Evolutionary conservation across 805 yeast species (phyloP).

Genomic region (Monosporozyma aquatica): DNA sequence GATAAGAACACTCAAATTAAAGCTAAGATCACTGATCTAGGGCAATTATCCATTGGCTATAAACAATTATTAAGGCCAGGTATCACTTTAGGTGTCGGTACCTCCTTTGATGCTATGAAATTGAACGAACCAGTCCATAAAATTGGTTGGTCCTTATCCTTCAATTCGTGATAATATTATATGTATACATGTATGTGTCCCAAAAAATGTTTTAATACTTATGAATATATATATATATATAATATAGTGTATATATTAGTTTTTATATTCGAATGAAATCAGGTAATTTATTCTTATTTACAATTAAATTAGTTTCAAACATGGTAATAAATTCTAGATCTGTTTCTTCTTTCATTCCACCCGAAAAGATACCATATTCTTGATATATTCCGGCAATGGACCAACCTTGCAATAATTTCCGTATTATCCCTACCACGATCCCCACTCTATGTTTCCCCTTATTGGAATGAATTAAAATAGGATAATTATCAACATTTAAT

Average conservation of each 20-base stretch:
- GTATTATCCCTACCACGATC: slow-evolving; percentile 80
- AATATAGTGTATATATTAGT: neutral
- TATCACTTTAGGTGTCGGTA: slow-evolving; percentile 94
- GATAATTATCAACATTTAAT: slow-evolving; percentile 62
- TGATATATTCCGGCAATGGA: slow-evolving; percentile 85
- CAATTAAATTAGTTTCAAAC: slow-evolving; percentile 54
- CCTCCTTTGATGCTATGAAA: slow-evolving; percentile 91
- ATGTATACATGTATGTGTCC: too few species aligned
- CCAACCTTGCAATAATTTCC: slow-evolving; percentile 88
- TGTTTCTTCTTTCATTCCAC: slow-evolving; percentile 78
- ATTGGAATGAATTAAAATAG: slow-evolving; percentile 83
- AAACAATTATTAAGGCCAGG: slow-evolving; percentile 93
- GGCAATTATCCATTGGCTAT: slow-evolving; percentile 87
- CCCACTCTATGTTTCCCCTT: slow-evolving; percentile 98
- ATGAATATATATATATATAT: neutral
- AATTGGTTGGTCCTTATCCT: slow-evolving; percentile 89
- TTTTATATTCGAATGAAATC: slow-evolving; percentile 42
- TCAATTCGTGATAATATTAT: slow-evolving; percentile 76
- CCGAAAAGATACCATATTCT: slow-evolving; percentile 86
- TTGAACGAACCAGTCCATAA: slow-evolving; percentile 95
- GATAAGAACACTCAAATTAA: slow-evolving; percentile 83
- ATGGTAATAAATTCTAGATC: slow-evolving; percentile 85
- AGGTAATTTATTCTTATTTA: slow-evolving; percentile 46
- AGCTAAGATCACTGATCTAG: slow-evolving; percentile 94
- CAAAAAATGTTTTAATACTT: too few species aligned